Evolutionary conservation across 768 basidiomycete genomes (phyloP).

Genomic region (Chalciporus piperatus): DNA sequence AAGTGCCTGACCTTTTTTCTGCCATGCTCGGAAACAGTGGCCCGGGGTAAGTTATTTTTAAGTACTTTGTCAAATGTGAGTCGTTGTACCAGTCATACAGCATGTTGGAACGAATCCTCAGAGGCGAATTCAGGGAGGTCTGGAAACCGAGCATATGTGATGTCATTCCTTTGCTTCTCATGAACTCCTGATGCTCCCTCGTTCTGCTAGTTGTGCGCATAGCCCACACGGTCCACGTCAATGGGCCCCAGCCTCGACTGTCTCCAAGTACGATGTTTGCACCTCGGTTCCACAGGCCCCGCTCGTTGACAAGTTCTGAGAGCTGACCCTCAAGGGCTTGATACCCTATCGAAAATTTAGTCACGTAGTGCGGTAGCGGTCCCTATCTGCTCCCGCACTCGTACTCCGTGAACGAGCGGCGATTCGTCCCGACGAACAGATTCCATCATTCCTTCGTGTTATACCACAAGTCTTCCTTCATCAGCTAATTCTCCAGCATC

Average conservation of each 20-base stretch:
- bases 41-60: too few species aligned
- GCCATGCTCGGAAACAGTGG: too few species aligned
- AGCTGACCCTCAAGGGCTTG: conserved; percentile 11
- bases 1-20: too few species aligned
- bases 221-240: conserved; percentile 18
- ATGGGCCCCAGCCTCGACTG: not conserved
- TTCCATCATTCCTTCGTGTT: not conserved
- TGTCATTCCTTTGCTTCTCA: too few species aligned
- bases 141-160: too few species aligned
- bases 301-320: not conserved
- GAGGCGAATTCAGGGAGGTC: too few species aligned
- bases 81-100: too few species aligned
- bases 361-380: not conserved
- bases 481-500: not conserved
- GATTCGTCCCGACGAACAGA: not conserved
- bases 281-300: conserved; percentile 5
- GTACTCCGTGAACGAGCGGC: conserved; percentile 4
- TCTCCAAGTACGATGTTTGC: conserved; percentile 1
- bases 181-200: too few species aligned
- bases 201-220: not conserved
- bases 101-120: too few species aligned
- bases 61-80: too few species aligned
- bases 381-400: too few species aligned
- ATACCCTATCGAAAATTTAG: conserved; percentile 11
- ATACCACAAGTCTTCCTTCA: too few species aligned